Evolutionary conservation across 352 stramenopile genomes (phyloP), one percentile per base, ranked within the genome.

Genomic region (Elongisporangium undulatum): DNA sequence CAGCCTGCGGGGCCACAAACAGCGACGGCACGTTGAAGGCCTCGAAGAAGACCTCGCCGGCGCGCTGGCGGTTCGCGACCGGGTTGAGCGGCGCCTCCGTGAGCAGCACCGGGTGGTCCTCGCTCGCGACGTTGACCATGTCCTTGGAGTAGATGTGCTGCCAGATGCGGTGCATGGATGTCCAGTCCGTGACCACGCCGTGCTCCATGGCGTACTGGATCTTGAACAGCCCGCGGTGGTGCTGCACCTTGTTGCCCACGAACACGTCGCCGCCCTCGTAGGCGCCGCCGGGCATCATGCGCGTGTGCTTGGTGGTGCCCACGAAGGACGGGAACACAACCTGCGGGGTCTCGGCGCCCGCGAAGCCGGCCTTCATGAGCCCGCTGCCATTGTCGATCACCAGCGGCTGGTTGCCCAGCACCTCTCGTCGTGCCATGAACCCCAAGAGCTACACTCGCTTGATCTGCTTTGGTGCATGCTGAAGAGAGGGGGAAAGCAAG

Each of bases 91-190:
- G 96, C 23, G 95, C 85, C 79, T 98, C 94, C 15, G 92, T 98
- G 15, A 98, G 73, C 53, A 98, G 78, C 57, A 99, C 96, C 15
- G 96, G 96, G 75, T 99, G 96, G 66, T 98, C 96, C 67, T 99
- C 97, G 3, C 89, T 56, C 90, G 86, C 56, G 98, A 75, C 73
- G n/a, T n/a, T n/a, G n/a, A n/a, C n/a, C n/a, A n/a, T n/a, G n/a
- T 98, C 92, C 78, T 99, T 99, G 92, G 99, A 99, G 82, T 99
- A 99, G 63, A 96, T 99, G 90, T 99, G 96, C 77, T 99, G 88
- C 97, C 97, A 99, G 64, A 99, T 99, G 89, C 99, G 99, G 77
- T 99, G 97, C 97, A 99, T 99, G 77, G 99, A 96, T 76, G 99
- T 96, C 97, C 97, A 99, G 84, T 99, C 99, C 62, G 95, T 99